These are phyloP conservation scores for Phoenix roebelenii DNA, from an alignment of 176 grass and related monocot genomes.

Conservation along the genomic window DNA sequence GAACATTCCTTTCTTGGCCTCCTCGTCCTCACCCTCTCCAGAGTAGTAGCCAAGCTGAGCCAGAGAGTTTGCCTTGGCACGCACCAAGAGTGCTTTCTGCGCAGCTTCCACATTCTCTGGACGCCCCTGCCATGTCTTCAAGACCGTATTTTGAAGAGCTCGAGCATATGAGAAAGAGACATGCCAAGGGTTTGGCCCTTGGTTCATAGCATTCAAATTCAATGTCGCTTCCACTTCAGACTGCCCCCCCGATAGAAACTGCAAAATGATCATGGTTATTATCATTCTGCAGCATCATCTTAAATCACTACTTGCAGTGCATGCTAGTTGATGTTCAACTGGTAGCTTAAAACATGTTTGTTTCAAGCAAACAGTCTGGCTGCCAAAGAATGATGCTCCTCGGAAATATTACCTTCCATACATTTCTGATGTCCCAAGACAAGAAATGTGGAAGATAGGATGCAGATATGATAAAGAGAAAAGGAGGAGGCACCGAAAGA, in stretches of 20 bases:
- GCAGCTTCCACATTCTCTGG: conserved; percentile 3
- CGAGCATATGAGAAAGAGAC: conserved; percentile 9
- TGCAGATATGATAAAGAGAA: neutral
- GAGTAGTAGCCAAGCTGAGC: conserved; percentile 4
- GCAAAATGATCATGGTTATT: neutral
- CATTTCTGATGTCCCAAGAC: neutral
- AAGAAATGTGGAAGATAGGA: neutral
- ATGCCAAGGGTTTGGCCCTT: conserved; percentile 4
- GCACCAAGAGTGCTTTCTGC: conserved; percentile 3
- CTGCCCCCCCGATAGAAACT: conserved; percentile 12
- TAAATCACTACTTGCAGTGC: no score
- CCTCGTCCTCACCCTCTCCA: neutral
- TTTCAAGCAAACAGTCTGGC: no score
- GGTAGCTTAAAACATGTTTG: no score
- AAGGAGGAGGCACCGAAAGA: neutral
- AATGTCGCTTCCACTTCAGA: conserved; percentile 8
- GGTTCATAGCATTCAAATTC: conserved; percentile 13
- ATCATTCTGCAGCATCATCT: no score
- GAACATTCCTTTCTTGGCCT: conserved; percentile 8
- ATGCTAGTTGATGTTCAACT: no score
- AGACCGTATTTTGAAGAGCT: conserved; percentile 11
- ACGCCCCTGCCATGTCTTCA: conserved; percentile 4
- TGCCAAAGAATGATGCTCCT: no score
- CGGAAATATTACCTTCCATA: no score
- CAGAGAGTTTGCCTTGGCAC: conserved; percentile 2